Evolutionary conservation across 2,329 filamentous ascomycete genomes (phyloP), one percentile per base, ranked within the genome.

Genomic region (Trichoderma koningiopsis): DNA sequence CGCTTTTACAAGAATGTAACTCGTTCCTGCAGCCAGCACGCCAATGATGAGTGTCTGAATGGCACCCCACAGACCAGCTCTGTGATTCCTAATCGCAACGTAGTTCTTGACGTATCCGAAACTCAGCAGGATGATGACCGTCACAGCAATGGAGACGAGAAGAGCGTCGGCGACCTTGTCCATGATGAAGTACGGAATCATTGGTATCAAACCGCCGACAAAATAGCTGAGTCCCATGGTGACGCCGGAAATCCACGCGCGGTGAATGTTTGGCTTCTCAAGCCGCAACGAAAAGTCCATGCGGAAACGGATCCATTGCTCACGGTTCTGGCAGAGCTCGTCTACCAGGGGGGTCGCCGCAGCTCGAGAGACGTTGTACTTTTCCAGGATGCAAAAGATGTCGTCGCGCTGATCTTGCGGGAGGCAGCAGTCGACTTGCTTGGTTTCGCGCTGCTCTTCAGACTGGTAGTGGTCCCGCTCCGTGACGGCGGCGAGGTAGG

Each of bases 151-250:
- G 29, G 87, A 90, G 70, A 87, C 85, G 43, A 85, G 83, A 62
- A 94, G 79, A 0, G 84, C 85, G n/a, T 81, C 74, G 29, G 77
- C 76, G 8, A 86, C 81, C 27, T 77, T 76, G 16, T 73, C 70
- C 76, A 86, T 81, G 72, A 90, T 82, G 72, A 92, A 89, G 79
- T 93, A 93, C 0, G 91, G 91, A 53, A 91, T 79, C 74, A 92
- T 84, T 16, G 91, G 90, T n/a, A 92, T 85, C 66, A 92, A 82
- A 0, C 91, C 91, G 24, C 91, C 91, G 27, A 92, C 77, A 64
- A 92, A 89, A 77, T 93, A 93, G 43, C 89, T 89, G 19, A 88
- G 74, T 0, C 89, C 88, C 74, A 93, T 90, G 10, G 88, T 92
- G 31, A 89, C 72, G 2, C 89, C 91, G 0, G 87, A 89, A 56